Base-by-base conservation (phyloP, 1,284 basidiomycete species). In the Singerocomus rubriflavus region DNA sequence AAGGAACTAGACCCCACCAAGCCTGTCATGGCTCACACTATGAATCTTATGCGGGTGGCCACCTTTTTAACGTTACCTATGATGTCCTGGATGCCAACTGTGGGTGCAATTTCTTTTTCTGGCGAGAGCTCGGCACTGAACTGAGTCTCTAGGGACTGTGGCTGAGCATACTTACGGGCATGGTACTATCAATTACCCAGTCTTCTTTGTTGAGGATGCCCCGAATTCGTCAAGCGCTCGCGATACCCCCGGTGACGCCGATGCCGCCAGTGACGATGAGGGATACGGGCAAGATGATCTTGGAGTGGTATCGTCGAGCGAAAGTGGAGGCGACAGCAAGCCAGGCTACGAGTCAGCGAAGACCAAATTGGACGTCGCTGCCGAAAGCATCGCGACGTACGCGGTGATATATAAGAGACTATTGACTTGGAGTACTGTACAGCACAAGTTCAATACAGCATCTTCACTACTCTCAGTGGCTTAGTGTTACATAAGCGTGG, bases 31-130 rank as follows among this genome's bases (percentile, higher is more conserved):
- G 81, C 77, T 21, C 88, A 91, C 67, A 68, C 88, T 48, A 82
- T 88, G 76, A 92, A 93, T 63, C 68, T 75, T 44, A 77, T 96
- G 63, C 79, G 88, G 4, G 63, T 85, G 10, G 61, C 86, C 17
- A 81, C 85, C 11, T 59, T 89, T 33, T 57, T 76, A 21, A 74
- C 81, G 29, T 68, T 91, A 30, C 80, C 73, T 55, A 73, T 93
- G 61, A 82, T 93, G 72, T 66, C 71, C 16, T 65, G 68, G 47
- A 77, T 91, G 56, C 78, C 81, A n/a, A 64, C 73, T 2, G 82
- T 84, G 64, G 57, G 77, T 66, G 7, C 53, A 49, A 56, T 58
- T 1, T 58, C 57, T 16, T 57, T 56, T 48, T 42, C 51, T 21
- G 44, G 34, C 7, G 32, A 14, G 14, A 13, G 6, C 44, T 2